Percentiles rank a stretch among this genome's conserved stretches.
Conservation (phyloP, 116 monocot genomes). For the Cymodocea nodosa region DNA sequence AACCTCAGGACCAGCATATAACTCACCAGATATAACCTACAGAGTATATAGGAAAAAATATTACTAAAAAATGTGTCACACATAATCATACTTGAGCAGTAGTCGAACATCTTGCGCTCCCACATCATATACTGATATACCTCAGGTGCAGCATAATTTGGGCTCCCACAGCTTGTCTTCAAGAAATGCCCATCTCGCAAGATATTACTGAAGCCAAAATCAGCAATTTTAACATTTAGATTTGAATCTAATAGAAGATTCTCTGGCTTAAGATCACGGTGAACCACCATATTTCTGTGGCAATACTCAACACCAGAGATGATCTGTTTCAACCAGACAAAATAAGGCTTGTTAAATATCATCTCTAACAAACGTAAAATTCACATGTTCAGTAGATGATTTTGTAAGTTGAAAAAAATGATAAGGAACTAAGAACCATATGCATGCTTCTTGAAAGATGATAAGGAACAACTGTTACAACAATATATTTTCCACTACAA, state of each 20-base stretch:
- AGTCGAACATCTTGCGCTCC: not conserved
- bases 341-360: not conserved
- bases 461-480: not conserved
- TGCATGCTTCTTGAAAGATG: not conserved
- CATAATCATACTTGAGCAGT: not conserved
- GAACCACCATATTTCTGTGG: conserved; percentile 63
- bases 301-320: conserved; percentile 75
- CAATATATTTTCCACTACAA: not conserved
- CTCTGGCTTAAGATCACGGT: conserved; percentile 69
- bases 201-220: conserved; percentile 24
- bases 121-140: conserved; percentile 3
- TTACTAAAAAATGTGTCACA: not conserved
- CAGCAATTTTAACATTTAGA: conserved; percentile 22
- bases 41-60: not conserved
- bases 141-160: conserved; percentile 31
- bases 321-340: conserved; percentile 20
- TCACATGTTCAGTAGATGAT: too few relatives aligned
- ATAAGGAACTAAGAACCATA: too few relatives aligned
- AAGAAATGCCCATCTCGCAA: conserved; percentile 28
- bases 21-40: conserved; percentile 9
- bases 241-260: conserved; percentile 26
- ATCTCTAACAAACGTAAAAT: not conserved
- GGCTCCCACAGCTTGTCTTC: conserved; percentile 27
- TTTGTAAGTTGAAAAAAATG: too few relatives aligned
- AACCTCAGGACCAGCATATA: conserved; percentile 7